Conservation (phyloP, 441 rosid species). For the Capsella rubella region DNA sequence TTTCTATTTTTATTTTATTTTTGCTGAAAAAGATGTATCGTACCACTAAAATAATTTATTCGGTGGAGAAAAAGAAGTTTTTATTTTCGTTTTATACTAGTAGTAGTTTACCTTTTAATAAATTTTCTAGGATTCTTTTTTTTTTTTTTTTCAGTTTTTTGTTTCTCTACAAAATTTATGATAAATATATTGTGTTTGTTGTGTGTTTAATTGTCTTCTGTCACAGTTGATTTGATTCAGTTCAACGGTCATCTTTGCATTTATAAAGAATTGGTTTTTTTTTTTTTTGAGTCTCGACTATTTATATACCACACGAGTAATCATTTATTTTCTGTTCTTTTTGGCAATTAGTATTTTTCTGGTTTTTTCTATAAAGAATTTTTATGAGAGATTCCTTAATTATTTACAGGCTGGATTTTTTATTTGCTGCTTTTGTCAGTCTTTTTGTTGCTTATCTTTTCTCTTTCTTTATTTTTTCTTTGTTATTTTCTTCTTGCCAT, state of each 20-base stretch:
- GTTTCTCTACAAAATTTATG: neutral
- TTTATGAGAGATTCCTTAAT: slow-evolving; percentile 30
- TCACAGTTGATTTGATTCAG: slow-evolving; percentile 34
- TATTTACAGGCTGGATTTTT: slow-evolving; percentile 27
- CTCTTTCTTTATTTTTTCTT: neutral
- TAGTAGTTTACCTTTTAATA: slow-evolving; percentile 3
- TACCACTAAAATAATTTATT: slow-evolving; percentile 29
- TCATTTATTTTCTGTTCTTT: slow-evolving; percentile 10
- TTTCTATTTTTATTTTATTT: neutral
- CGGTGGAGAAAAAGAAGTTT: slow-evolving; percentile 24
- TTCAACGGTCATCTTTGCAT: slow-evolving; percentile 45
- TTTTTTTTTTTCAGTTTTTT: neutral
- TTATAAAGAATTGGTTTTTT: neutral
- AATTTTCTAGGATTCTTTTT: slow-evolving; percentile 27
- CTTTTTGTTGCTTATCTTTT: slow-evolving; percentile 18
- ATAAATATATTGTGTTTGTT: neutral
- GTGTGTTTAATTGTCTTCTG: slow-evolving; percentile 1
- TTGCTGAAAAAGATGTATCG: slow-evolving; percentile 44
- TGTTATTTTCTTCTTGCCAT: slow-evolving; percentile 30
- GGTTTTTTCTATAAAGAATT: slow-evolving; percentile 1
- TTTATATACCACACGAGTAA: slow-evolving; percentile 28
- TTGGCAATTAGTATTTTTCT: neutral
- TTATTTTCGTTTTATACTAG: neutral
- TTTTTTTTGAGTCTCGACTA: slow-evolving; percentile 6
- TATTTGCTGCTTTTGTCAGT: slow-evolving; percentile 10